These are phyloP conservation scores for Tylopilus cervinicoccineus DNA, from an alignment of 768 basidiomycete species.

Conservation along the genomic window DNA sequence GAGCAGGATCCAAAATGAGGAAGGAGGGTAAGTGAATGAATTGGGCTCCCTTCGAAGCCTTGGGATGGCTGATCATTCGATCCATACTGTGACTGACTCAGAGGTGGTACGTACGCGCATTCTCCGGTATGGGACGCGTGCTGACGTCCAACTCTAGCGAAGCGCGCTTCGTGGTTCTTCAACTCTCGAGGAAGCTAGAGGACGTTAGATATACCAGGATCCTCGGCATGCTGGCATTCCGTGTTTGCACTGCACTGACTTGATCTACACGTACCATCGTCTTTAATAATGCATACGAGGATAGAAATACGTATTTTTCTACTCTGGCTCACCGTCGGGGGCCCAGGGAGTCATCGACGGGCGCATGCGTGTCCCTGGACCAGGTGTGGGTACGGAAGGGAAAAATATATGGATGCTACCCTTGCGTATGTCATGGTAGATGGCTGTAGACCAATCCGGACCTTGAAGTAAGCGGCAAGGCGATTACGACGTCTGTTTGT, in stretches of 20 bases:
- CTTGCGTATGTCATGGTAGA: slow-evolving; percentile 21
- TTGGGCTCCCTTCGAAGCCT: slow-evolving; percentile 12
- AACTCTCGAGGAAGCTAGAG: slow-evolving; percentile 60
- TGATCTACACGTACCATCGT: slow-evolving; percentile 30
- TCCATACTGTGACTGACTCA: slow-evolving; percentile 23
- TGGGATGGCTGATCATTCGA: slow-evolving; percentile 17
- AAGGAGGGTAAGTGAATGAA: slow-evolving; percentile 52
- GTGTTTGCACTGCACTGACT: slow-evolving; percentile 16
- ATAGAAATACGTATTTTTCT: slow-evolving; percentile 22
- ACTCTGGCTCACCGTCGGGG: slow-evolving; percentile 21
- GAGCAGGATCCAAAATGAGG: slow-evolving; percentile 75
- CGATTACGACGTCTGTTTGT: slow-evolving; percentile 16
- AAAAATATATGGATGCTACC: slow-evolving; percentile 21
- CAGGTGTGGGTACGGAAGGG: slow-evolving; percentile 21
- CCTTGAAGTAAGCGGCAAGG: slow-evolving; percentile 1
- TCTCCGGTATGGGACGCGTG: slow-evolving; percentile 15
- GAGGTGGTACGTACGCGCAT: slow-evolving; percentile 30
- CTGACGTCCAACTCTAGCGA: slow-evolving; percentile 50
- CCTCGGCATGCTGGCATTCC: slow-evolving; percentile 10
- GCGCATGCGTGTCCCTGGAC: slow-evolving; percentile 26
- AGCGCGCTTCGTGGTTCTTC: slow-evolving; percentile 94
- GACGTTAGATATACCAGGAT: slow-evolving; percentile 11
- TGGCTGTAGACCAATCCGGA: slow-evolving; percentile 12
- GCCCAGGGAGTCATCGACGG: neutral
- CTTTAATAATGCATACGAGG: slow-evolving; percentile 25